Conservation (phyloP, 2,329 filamentous ascomycete species). For the Xylaria sp. region DNA sequence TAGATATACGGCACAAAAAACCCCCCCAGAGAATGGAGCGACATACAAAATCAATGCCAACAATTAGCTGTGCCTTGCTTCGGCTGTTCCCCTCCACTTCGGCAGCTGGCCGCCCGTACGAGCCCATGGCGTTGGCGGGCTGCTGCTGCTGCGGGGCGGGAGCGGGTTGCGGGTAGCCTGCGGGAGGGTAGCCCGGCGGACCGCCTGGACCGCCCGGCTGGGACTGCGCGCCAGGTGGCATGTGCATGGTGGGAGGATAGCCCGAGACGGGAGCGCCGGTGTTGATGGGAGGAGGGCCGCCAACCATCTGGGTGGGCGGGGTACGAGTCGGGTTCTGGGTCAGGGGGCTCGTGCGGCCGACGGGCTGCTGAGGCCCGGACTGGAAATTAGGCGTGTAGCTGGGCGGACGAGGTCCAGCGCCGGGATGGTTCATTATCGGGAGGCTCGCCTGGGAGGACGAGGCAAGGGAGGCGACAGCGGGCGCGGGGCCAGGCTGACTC, state of each 20-base stretch:
- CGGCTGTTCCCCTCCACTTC: constrained; percentile 90
- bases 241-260: constrained; percentile 67
- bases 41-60: constrained; percentile 97
- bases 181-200: constrained; percentile 46
- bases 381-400: constrained; percentile 71
- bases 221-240: constrained; percentile 53
- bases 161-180: constrained; percentile 61
- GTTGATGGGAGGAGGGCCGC: constrained; percentile 75
- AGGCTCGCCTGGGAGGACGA: constrained; percentile 61
- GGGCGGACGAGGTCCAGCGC: constrained; percentile 69
- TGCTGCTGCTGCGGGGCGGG: constrained; percentile 53
- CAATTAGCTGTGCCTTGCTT: constrained; percentile 96
- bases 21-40: neutral
- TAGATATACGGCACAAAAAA: constrained; percentile 30
- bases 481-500: constrained; percentile 52
- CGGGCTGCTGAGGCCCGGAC: constrained; percentile 58
- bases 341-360: constrained; percentile 66
- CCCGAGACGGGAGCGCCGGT: constrained; percentile 68
- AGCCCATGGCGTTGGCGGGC: constrained; percentile 52
- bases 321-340: constrained; percentile 62
- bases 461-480: constrained; percentile 59
- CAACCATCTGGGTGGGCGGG: constrained; percentile 69
- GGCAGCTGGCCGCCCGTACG: constrained; percentile 62
- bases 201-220: constrained; percentile 60
- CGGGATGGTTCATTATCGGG: constrained; percentile 72